Evolutionary conservation across 441 rosid species (phyloP).

Genomic region (Aleurites moluccanus): DNA sequence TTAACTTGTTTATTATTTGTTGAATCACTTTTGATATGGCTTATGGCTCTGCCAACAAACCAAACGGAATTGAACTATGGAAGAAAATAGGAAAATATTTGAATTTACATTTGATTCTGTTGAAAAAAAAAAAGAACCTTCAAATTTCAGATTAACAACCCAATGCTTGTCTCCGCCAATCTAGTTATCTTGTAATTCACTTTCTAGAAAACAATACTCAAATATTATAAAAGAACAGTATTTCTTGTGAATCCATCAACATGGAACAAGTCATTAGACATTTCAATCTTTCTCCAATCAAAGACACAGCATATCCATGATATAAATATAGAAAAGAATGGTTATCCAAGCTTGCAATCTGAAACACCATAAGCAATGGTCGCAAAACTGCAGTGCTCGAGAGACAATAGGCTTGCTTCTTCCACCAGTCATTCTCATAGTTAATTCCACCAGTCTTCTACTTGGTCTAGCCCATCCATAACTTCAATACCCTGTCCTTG

Average conservation of each 20-base stretch:
- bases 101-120: too few species aligned
- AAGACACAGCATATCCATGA: neutral
- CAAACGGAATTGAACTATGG: too few species aligned
- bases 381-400: neutral
- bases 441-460: neutral
- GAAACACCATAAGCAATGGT: neutral
- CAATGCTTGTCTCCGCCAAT: neutral
- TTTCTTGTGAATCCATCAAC: neutral
- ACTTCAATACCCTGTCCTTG: slow-evolving; percentile 80
- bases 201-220: neutral
- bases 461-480: slow-evolving; percentile 76
- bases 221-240: neutral
- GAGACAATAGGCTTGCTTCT: neutral
- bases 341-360: neutral
- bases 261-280: neutral
- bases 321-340: neutral
- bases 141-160: too few species aligned
- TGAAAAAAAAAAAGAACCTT: too few species aligned
- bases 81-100: too few species aligned
- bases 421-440: neutral
- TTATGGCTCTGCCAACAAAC: too few species aligned
- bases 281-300: neutral
- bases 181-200: neutral
- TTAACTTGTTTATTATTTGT: too few species aligned
- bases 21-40: too few species aligned